Evolutionary conservation across 257 asterid species (phyloP).

Genomic region (Nicotiana otophora): DNA sequence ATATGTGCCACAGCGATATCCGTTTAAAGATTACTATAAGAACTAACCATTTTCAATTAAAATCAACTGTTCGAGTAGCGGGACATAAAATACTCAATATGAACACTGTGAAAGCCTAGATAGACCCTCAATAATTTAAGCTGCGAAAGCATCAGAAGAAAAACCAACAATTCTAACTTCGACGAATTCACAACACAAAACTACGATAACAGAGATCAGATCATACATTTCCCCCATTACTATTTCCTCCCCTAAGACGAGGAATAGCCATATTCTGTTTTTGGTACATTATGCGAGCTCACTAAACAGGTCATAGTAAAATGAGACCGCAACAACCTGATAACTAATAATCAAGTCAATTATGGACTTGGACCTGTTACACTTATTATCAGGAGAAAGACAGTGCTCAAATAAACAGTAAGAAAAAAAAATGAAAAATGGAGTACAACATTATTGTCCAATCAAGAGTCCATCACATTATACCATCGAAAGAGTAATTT

Average conservation of each 20-base stretch:
- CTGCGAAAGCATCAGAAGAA: no score
- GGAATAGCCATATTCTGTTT: no score
- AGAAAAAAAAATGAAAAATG: background rate
- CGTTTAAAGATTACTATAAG: background rate
- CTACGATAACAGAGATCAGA: no score
- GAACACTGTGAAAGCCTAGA: background rate
- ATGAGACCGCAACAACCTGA: background rate
- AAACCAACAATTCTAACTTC: no score
- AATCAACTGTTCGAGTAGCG: background rate
- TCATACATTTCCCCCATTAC: no score
- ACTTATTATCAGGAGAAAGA: background rate
- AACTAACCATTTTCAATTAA: no score
- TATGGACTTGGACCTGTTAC: background rate
- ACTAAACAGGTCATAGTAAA: background rate
- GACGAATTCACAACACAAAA: no score
- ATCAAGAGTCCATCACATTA: background rate
- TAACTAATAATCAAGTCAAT: background rate
- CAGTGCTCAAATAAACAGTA: background rate
- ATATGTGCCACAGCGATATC: background rate
- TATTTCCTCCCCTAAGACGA: no score
- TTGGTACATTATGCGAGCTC: background rate
- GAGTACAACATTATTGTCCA: background rate
- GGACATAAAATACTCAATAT: background rate
- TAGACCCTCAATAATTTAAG: no score
- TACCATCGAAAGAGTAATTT: background rate